A percentile compares a stretch with the other conserved stretches of the same genome.
Conservation (phyloP, 2,329 filamentous ascomycete genomes). For the Epicoccum sorghinum region DNA sequence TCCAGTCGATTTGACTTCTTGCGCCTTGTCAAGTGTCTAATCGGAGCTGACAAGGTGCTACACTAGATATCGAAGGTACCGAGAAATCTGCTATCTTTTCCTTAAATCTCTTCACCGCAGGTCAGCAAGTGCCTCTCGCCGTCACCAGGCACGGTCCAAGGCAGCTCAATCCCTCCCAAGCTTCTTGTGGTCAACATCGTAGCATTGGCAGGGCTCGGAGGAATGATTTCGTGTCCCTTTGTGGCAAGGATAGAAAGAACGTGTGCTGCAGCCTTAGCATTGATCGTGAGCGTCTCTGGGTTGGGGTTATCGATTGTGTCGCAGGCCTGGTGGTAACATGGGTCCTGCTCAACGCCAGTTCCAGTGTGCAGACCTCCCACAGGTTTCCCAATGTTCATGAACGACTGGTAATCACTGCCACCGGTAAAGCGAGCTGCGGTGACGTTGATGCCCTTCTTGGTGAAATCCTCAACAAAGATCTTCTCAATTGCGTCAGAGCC, state of each 20-base stretch:
- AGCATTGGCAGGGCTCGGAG: slow-evolving; percentile 42
- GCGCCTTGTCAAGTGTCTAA: too few relatives aligned
- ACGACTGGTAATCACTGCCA: slow-evolving; percentile 49
- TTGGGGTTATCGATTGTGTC: slow-evolving; percentile 50
- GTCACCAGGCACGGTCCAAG: slow-evolving; percentile 37
- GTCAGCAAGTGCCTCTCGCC: slow-evolving; percentile 39
- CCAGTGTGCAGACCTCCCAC: slow-evolving; percentile 50
- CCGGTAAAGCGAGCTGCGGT: slow-evolving; percentile 48
- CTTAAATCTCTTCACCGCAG: slow-evolving; percentile 41
- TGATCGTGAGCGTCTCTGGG: slow-evolving; percentile 43
- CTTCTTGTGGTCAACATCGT: slow-evolving; percentile 38
- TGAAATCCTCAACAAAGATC: slow-evolving; percentile 46
- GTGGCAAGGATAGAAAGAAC: slow-evolving; percentile 43
- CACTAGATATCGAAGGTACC: neutral
- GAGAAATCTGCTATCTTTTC: neutral
- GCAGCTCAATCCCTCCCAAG: slow-evolving; percentile 35
- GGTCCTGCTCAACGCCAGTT: slow-evolving; percentile 48
- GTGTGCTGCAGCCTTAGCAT: slow-evolving; percentile 47
- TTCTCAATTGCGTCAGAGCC: slow-evolving; percentile 46
- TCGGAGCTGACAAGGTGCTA: too few relatives aligned
- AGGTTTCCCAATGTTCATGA: slow-evolving; percentile 50
- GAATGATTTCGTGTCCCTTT: slow-evolving; percentile 41
- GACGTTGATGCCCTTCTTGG: slow-evolving; percentile 43
- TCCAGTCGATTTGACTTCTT: too few relatives aligned
- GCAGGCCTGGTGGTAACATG: slow-evolving; percentile 49